Evolutionary conservation across 345 rosid species (phyloP).

Genomic region (Mallotus nudiflorus): DNA sequence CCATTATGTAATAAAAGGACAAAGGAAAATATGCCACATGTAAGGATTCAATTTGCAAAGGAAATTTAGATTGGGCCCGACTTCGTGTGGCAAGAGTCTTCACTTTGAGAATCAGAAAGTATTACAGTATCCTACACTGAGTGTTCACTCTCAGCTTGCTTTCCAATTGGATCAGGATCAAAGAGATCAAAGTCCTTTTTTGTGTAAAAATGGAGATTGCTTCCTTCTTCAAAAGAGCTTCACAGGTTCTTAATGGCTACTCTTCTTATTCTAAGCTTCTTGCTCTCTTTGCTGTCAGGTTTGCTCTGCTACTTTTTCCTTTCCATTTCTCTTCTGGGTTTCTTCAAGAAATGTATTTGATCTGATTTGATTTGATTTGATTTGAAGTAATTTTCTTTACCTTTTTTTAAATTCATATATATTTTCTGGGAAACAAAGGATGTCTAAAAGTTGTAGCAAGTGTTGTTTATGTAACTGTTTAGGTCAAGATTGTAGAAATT

Average conservation of each 20-base stretch:
- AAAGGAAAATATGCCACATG: no score
- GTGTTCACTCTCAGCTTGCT: no score
- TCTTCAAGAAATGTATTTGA: background rate
- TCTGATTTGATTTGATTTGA: background rate
- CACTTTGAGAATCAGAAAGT: no score
- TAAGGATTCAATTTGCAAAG: no score
- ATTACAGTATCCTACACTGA: no score
- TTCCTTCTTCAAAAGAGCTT: slow-evolving; percentile 63
- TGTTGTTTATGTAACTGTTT: background rate
- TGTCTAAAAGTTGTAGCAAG: background rate
- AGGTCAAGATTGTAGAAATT: background rate
- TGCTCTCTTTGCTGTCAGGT: slow-evolving; percentile 73
- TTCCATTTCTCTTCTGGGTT: background rate
- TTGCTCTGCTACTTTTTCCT: background rate
- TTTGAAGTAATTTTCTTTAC: background rate
- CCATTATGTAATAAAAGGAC: no score
- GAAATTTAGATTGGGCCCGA: no score
- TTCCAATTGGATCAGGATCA: no score
- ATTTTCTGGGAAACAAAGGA: background rate
- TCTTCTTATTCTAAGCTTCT: slow-evolving; percentile 57
- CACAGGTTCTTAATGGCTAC: slow-evolving; percentile 41
- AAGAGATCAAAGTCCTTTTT: no score
- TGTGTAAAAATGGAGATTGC: slow-evolving; percentile 41
- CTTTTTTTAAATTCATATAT: background rate
- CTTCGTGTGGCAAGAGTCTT: no score